Percentiles rank a stretch among this genome's conserved stretches.
Conservation (phyloP, 1,284 basidiomycete species). For the Melampsora larici-populina region DNA sequence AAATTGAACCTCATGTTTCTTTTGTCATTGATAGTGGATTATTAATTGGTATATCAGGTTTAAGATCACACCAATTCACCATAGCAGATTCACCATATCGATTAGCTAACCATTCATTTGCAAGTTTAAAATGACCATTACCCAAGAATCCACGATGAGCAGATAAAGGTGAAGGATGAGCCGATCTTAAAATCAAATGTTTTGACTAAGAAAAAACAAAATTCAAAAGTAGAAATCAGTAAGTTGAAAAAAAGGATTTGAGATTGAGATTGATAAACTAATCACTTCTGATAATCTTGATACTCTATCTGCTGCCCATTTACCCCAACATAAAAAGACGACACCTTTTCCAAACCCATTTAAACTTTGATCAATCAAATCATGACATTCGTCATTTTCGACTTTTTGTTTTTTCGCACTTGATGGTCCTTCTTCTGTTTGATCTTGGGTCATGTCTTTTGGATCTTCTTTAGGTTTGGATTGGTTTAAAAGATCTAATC, state of each 20-base stretch:
- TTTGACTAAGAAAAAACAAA: conserved; percentile 46
- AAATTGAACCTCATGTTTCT: too few species aligned
- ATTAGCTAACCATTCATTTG: conserved; percentile 52
- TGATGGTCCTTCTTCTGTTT: conserved; percentile 10
- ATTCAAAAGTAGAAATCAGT: too few species aligned
- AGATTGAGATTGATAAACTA: conserved; percentile 47
- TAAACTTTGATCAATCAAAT: neutral
- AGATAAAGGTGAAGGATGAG: conserved; percentile 53
- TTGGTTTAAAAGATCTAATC: conserved; percentile 18
- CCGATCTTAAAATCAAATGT: conserved; percentile 51
- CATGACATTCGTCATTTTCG: neutral
- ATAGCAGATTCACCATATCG: conserved; percentile 51
- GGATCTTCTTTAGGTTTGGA: neutral
- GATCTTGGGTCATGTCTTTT: neutral
- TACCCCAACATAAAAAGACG: conserved; percentile 54
- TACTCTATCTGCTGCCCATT: conserved; percentile 52
- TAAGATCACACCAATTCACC: conserved; percentile 49
- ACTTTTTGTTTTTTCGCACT: conserved; percentile 10
- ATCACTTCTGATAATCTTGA: conserved; percentile 47
- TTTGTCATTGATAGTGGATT: too few species aligned
- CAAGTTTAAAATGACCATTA: conserved; percentile 53
- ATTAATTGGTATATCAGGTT: neutral
- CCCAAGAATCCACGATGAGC: conserved; percentile 54
- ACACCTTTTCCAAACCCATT: conserved; percentile 48
- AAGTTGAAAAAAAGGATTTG: too few species aligned